Percentiles rank a stretch among this genome's conserved stretches.
Evolutionary conservation across 441 rosid species (phyloP).

Genomic region (Brassica hybrid): DNA sequence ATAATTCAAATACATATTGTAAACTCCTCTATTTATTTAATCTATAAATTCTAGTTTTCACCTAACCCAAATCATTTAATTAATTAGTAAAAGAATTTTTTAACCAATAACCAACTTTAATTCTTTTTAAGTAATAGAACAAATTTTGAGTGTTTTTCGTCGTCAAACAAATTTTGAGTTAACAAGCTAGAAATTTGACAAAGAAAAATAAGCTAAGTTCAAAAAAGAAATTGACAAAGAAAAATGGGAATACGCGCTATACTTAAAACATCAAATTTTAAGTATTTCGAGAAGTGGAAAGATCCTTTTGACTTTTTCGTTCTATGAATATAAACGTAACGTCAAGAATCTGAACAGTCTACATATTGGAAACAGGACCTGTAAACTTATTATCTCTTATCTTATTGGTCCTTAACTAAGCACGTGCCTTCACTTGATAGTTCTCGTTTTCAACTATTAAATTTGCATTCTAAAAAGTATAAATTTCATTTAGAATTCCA

Average conservation of each 20-base stretch:
- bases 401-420: conserved; percentile 19
- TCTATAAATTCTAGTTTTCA: neutral
- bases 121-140: neutral
- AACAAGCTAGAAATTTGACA: neutral
- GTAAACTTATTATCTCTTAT: conserved; percentile 16
- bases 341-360: conserved; percentile 41
- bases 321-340: conserved; percentile 30
- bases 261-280: conserved; percentile 1
- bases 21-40: neutral
- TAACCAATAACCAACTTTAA: neutral
- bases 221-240: neutral
- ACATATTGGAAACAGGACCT: conserved; percentile 17
- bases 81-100: neutral
- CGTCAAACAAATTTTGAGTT: too few relatives aligned
- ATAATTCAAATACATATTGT: neutral
- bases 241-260: conserved; percentile 11
- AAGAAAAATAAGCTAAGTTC: neutral
- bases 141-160: neutral
- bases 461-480: neutral
- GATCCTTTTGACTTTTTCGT: conserved; percentile 18
- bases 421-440: conserved; percentile 7
- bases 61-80: neutral
- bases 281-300: conserved; percentile 32
- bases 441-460: conserved; percentile 8
- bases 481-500: neutral